Evolutionary conservation across 2,329 filamentous ascomycete species (phyloP).

Genomic region (Xylaria sp.): DNA sequence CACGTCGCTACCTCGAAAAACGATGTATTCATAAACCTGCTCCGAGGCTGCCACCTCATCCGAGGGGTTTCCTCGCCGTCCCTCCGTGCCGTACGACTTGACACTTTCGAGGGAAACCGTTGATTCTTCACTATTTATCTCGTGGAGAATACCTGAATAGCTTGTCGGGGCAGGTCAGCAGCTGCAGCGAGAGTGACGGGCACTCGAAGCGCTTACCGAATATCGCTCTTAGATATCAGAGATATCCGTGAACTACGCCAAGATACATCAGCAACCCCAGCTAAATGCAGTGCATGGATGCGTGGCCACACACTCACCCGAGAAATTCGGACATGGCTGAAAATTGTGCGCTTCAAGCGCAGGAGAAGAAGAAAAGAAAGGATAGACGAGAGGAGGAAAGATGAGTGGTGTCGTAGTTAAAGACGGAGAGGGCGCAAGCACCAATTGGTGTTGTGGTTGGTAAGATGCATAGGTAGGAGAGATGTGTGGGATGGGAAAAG

Average conservation of each 20-base stretch:
- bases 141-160: constrained; percentile 94
- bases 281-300: constrained; percentile 7
- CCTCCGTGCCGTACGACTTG: constrained; percentile 92
- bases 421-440: constrained; percentile 26
- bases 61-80: constrained; percentile 78
- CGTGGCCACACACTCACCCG: constrained; percentile 55
- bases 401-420: constrained; percentile 7
- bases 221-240: constrained; percentile 96
- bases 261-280: constrained; percentile 34
- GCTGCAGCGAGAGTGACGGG: constrained; percentile 26
- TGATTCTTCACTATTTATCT: constrained; percentile 97
- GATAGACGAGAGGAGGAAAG: constrained; percentile 18
- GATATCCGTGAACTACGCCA: constrained; percentile 84
- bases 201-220: constrained; percentile 73
- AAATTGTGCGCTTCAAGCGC: constrained; percentile 43
- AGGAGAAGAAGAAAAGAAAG: constrained; percentile 30
- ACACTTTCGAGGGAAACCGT: constrained; percentile 98
- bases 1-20: constrained; percentile 97
- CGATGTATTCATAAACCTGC: constrained; percentile 96
- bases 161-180: constrained; percentile 59
- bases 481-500: constrained; percentile 36
- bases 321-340: constrained; percentile 67
- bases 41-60: constrained; percentile 87
- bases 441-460: constrained; percentile 27
- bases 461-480: constrained; percentile 27